Base-by-base conservation (phyloP, 31 red algal species). In the Odonthalia washingtoniensis region DNA sequence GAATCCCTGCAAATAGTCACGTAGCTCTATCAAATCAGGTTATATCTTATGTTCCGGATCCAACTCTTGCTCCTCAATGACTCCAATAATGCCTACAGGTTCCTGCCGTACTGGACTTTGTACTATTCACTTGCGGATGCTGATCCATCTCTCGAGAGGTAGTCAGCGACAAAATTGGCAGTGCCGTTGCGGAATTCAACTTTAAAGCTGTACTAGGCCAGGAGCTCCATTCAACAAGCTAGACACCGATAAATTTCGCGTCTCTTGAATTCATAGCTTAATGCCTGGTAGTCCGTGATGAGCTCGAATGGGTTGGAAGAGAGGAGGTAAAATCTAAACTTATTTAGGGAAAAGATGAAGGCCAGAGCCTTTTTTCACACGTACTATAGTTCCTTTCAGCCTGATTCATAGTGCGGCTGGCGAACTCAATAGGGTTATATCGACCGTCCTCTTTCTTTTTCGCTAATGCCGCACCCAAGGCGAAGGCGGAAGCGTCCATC, bases 371-470 rank as follows among this genome's bases (percentile, higher is more conserved):
- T 0, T 83, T 12, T 43, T 32, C 0, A 83, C 27, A 40, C 61
- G 61, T 27, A 69, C 67, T 4, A 83, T 39, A 37, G 37, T 61
- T 3, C 17, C 37, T 21, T 5, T 83, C 24, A n/a, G n/a, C n/a
- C n/a, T n/a, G n/a, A n/a, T n/a, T n/a, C n/a, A n/a, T n/a, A n/a
- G n/a, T n/a, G n/a, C 80, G 14, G 39, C 32, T 69, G 21, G 57
- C 62, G 12, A 42, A 83, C 0, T 83, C 24, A 9, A 70, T 66
- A 33, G 80, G 80, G 32, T 83, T 18, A n/a, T 69, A 16, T 32
- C 42, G 31, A 4, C 53, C 80, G 0, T 83, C 80, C 4, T 66
- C 61, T 21, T 14, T 9, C n/a, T 69, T 83, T 27, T 83, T 53
- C 14, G 63, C 5, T 24, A 83, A 52, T 37, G 69, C 60, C 0